Evolutionary conservation across 306 rosid genomes (phyloP).

Genomic region (Purshia tridentata): DNA sequence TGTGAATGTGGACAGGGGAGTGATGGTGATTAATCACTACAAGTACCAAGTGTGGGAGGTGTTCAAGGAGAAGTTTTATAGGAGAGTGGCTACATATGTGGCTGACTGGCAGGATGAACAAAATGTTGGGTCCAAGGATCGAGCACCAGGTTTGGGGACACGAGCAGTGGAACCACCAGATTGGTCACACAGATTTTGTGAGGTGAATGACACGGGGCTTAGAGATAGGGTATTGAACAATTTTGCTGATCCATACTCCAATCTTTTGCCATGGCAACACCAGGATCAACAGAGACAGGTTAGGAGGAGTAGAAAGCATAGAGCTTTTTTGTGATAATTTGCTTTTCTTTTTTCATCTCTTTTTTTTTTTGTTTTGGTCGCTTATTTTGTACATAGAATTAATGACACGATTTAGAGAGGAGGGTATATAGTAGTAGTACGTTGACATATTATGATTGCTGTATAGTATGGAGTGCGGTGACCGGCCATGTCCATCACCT

Average conservation of each 20-base stretch:
- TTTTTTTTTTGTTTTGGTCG: neutral
- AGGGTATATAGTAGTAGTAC: neutral
- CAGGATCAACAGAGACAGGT: neutral
- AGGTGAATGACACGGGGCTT: constrained; percentile 51
- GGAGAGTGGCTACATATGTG: constrained; percentile 78
- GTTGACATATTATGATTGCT: neutral
- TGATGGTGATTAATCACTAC: constrained; percentile 70
- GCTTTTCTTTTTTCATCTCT: neutral
- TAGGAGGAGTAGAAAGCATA: constrained; percentile 10
- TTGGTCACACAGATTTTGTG: constrained; percentile 71
- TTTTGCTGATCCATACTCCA: constrained; percentile 34
- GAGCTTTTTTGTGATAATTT: neutral
- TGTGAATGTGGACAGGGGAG: constrained; percentile 36
- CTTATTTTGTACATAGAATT: constrained; percentile 13
- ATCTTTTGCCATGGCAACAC: constrained; percentile 57
- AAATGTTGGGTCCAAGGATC: constrained; percentile 68
- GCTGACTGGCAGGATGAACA: constrained; percentile 63
- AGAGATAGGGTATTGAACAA: constrained; percentile 39
- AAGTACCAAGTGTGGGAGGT: constrained; percentile 91
- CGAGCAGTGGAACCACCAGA: constrained; percentile 56
- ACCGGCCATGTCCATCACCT: too few relatives aligned
- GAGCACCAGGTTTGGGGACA: constrained; percentile 82
- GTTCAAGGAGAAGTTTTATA: constrained; percentile 69
- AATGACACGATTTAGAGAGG: neutral
- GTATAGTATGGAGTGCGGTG: too few relatives aligned